Evolutionary conservation across 78 protist genomes (phyloP).

Genomic region (Speleostelium caveatum): DNA sequence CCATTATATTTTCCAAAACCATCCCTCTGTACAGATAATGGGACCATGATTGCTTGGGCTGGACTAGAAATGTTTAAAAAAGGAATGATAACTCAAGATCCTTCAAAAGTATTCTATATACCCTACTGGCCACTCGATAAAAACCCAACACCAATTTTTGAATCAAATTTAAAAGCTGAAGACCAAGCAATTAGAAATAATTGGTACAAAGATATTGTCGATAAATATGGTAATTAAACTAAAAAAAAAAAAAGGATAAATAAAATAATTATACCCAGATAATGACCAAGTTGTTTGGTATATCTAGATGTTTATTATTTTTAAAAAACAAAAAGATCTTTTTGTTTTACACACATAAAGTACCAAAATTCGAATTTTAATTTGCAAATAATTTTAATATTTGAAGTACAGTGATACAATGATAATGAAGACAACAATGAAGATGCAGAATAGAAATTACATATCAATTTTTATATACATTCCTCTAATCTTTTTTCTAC

Average conservation of each 20-base stretch:
- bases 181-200: slow-evolving; percentile 1
- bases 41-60: slow-evolving; percentile 93
- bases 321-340: no score
- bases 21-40: slow-evolving; percentile 91
- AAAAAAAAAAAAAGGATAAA: neutral
- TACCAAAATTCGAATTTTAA: no score
- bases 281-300: neutral
- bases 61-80: slow-evolving; percentile 83
- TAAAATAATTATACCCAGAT: neutral
- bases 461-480: no score
- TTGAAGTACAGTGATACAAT: no score
- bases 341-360: no score
- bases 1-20: slow-evolving; percentile 68
- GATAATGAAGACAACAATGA: no score
- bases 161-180: slow-evolving; percentile 31
- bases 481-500: no score
- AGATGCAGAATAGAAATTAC: no score
- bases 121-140: slow-evolving; percentile 66
- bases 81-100: neutral
- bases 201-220: slow-evolving; percentile 22
- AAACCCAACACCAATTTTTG: slow-evolving; percentile 6
- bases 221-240: no score
- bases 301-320: neutral
- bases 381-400: no score
- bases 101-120: slow-evolving; percentile 25